A percentile compares a stretch with the other conserved stretches of the same genome.
Conservation (phyloP, 225 moss, liverwort and hornwort species). For the Physcomitrellopsis africana region DNA sequence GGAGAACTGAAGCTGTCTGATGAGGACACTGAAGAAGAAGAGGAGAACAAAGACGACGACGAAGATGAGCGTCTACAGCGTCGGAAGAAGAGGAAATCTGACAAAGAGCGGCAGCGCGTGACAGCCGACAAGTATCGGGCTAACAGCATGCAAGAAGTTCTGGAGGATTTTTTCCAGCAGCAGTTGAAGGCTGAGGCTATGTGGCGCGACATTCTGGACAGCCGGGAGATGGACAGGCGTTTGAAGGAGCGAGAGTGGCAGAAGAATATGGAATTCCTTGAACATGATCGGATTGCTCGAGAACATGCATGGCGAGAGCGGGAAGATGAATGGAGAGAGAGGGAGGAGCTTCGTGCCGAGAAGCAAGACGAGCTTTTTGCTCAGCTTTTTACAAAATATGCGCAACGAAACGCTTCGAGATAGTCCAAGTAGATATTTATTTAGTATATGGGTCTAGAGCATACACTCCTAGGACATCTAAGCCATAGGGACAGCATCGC, state of each 20-base stretch:
- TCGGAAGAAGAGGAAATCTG: slow-evolving; percentile 90
- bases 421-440: slow-evolving; percentile 14
- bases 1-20: slow-evolving; percentile 87
- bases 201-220: slow-evolving; percentile 78
- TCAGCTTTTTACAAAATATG: slow-evolving; percentile 63
- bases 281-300: slow-evolving; percentile 59
- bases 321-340: slow-evolving; percentile 76
- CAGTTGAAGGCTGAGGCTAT: slow-evolving; percentile 79
- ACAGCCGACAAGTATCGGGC: slow-evolving; percentile 94
- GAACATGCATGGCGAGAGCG: slow-evolving; percentile 81
- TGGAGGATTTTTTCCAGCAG: slow-evolving; percentile 94
- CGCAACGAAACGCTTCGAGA: slow-evolving; percentile 42
- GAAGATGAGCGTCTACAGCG: slow-evolving; percentile 85
- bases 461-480: slow-evolving; percentile 10
- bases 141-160: slow-evolving; percentile 95
- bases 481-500: neutral
- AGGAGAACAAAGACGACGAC: slow-evolving; percentile 76
- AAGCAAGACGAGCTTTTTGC: slow-evolving; percentile 82
- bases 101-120: slow-evolving; percentile 92
- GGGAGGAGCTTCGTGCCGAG: slow-evolving; percentile 74
- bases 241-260: slow-evolving; percentile 86
- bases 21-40: slow-evolving; percentile 93
- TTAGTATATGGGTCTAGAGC: slow-evolving; percentile 15
- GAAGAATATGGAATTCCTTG: slow-evolving; percentile 81
- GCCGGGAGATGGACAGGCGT: slow-evolving; percentile 75